Evolutionary conservation across 2,329 filamentous ascomycete genomes (phyloP), one percentile per base, ranked within the genome.

Genomic region (Elsinoe arachidis): DNA sequence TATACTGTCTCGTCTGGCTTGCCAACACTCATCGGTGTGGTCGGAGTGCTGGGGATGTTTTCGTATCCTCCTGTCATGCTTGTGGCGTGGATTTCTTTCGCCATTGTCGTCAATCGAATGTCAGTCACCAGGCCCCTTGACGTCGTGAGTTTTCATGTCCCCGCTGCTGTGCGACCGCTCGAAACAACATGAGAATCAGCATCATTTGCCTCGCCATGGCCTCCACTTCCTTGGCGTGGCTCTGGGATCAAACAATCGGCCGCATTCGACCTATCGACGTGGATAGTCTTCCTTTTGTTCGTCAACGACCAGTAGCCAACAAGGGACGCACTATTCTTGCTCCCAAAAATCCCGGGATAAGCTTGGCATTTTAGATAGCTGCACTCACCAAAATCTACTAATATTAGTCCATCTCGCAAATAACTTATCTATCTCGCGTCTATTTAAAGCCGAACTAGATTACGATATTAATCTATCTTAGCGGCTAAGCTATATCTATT

Each of bases 1-100:
- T 62, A 59, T 55, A 51, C 23, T 21, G 44, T 21, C 14, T 14
- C 15, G 17, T 55, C 38, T 35, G 49, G 56, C 49, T 58, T 55
- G 41, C 37, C 35, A 12, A 14, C 21, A 23, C 41, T 46, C 5
- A 5, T 46, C 2, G 41, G 41, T 19, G 41, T 46, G 41, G 19
- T 46, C 6, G 41, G 41, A 12, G 41, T 46, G 17, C 41, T 46
- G 1, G 41, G 41, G 3, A 46, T 14, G n/a, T 23, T 46, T n/a
- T 46, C 39, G 19, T 21, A 43, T 15, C 39, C 41, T 46, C 2
- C 19, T 9, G 17, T 46, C 17, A 19, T 14, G 17, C 12, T 15
- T 12, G 21, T 26, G n/a, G 41, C 17, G 21, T 26, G 3, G 10
- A 26, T 10, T 10, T 46, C 41, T 46, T 26, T 46, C 17, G 41